Percentiles rank a stretch among this genome's conserved stretches.
Evolutionary conservation across 495 filamentous ascomycete genomes (phyloP).

Genomic region (Halenospora varia): DNA sequence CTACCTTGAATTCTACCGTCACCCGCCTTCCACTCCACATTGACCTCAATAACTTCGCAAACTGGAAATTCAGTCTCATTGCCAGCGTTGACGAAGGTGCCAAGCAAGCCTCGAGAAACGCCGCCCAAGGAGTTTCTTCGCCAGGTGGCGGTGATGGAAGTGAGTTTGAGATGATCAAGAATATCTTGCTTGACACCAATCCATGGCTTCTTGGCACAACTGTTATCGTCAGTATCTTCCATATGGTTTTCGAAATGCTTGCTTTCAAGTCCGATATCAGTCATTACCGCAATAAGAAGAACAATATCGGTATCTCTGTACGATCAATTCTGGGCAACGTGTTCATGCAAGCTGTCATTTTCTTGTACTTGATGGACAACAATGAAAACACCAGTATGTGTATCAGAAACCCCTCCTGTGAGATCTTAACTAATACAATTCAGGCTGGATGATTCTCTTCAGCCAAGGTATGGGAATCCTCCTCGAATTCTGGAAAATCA

Average conservation of each 20-base stretch:
- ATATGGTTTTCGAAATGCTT: slow-evolving; percentile 93
- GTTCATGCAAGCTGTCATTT: slow-evolving; percentile 95
- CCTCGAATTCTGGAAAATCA: slow-evolving; percentile 97
- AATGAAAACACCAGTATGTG: slow-evolving; percentile 74
- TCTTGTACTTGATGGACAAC: slow-evolving; percentile 98
- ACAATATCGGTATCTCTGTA: slow-evolving; percentile 91
- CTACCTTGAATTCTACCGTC: slow-evolving; percentile 86
- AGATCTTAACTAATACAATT: background rate
- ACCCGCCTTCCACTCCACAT: slow-evolving; percentile 78
- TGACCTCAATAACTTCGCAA: slow-evolving; percentile 71
- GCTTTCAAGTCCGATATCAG: slow-evolving; percentile 94
- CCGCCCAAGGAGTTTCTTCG: slow-evolving; percentile 46
- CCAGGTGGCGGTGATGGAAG: slow-evolving; percentile 68
- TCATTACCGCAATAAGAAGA: slow-evolving; percentile 99
- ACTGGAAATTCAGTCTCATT: slow-evolving; percentile 89
- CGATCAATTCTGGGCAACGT: slow-evolving; percentile 96
- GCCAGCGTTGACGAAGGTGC: slow-evolving; percentile 81
- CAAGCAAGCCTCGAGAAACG: slow-evolving; percentile 73
- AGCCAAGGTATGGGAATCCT: slow-evolving; percentile 86
- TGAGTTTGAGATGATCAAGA: slow-evolving; percentile 95
- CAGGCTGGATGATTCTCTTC: slow-evolving; percentile 91
- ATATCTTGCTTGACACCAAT: slow-evolving; percentile 90
- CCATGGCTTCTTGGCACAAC: slow-evolving; percentile 85
- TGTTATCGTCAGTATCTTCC: slow-evolving; percentile 75
- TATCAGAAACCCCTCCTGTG: background rate